A percentile compares a stretch with the other conserved stretches of the same genome.
These are phyloP conservation scores for Arthroderma sp. DNA, from an alignment of 2,329 filamentous ascomycete species.

Conservation along the genomic window DNA sequence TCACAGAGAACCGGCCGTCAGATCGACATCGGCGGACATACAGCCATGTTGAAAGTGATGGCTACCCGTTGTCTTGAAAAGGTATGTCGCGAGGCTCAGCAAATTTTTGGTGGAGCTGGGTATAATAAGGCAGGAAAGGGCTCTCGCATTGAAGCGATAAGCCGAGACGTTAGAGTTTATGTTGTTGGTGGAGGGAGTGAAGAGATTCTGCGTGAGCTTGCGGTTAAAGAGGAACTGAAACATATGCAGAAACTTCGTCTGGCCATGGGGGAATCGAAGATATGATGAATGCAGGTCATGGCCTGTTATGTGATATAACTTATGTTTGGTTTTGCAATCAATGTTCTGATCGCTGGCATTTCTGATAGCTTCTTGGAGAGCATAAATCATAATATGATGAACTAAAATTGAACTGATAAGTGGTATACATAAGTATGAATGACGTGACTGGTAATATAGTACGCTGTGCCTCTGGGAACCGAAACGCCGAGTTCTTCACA, in stretches of 20 bases:
- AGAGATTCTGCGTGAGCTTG: slow-evolving; percentile 27
- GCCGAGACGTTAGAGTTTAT: slow-evolving; percentile 38
- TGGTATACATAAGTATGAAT: too few species aligned
- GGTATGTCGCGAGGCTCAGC: slow-evolving; percentile 42
- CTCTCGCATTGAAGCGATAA: slow-evolving; percentile 40
- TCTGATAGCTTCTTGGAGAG: too few species aligned
- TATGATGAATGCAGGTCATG: too few species aligned
- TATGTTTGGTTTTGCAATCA: too few species aligned
- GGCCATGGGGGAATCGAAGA: neutral
- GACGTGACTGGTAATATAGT: too few species aligned
- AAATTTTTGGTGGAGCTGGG: slow-evolving; percentile 41
- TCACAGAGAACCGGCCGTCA: slow-evolving; percentile 25
- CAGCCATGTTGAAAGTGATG: slow-evolving; percentile 40
- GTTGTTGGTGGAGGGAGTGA: slow-evolving; percentile 29
- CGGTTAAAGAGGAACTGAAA: slow-evolving; percentile 14
- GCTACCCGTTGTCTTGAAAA: slow-evolving; percentile 41
- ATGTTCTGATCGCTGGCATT: too few species aligned
- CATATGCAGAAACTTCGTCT: slow-evolving; percentile 7
- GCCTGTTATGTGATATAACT: too few species aligned
- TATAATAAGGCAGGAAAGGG: slow-evolving; percentile 40
- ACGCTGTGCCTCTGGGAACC: too few species aligned
- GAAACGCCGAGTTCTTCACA: too few species aligned
- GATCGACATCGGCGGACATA: slow-evolving; percentile 38
- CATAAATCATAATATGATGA: too few species aligned
- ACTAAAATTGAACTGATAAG: too few species aligned